Base-by-base conservation (phyloP, 2,329 filamentous ascomycete species). In the Neocucurbitaria cava region DNA sequence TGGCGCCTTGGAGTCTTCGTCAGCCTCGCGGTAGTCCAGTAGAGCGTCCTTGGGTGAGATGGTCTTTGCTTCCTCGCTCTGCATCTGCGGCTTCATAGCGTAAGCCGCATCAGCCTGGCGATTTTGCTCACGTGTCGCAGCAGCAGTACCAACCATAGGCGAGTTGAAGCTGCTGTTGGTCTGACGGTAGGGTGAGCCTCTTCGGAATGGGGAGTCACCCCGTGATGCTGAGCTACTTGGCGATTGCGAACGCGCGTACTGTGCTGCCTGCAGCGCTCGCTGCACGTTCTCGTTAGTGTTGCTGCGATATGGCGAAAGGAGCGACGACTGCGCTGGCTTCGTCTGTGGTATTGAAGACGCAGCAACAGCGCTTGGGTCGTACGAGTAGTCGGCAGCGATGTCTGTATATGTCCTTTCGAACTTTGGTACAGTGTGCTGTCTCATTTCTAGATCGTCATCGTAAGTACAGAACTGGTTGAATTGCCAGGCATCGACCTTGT, bases 31-130 rank as follows among this genome's bases (percentile, higher is more conserved):
- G 71, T 93, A 96, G 56, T 97, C 93, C 45, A 97, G 78, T 55
- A 96, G 78, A 1, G 93, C 91, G 68, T 98, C 94, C 77, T 96
- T 96, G 21, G 94, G 95, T 1, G 94, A 98, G 42, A 99, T 96
- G 0, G 94, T 96, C 76, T 91, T 91, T 1, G 86, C 83, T n/a
- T 76, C 74, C 21, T 82, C 73, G 47, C 58, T 65, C 43, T 73
- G 70, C 61, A 76, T 70, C 44, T 73, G 74, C 24, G 76, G 63
- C 59, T 77, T 76, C 56, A 76, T 74, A 10, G 76, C 74, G 59
- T 79, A 76, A 56, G 71, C 69, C 59, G 82, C 83, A 54, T 88
- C 87, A 38, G 85, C 84, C 65, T 86, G 82, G 5, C 83, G 82
- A 67, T 87, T 87, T 61, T 86, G 83, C 69, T 89, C 86, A 33